Percentiles rank a stretch among this genome's conserved stretches.
Evolutionary conservation across 2,329 filamentous ascomycete genomes (phyloP).

Genomic region (Catunica adiposa): DNA sequence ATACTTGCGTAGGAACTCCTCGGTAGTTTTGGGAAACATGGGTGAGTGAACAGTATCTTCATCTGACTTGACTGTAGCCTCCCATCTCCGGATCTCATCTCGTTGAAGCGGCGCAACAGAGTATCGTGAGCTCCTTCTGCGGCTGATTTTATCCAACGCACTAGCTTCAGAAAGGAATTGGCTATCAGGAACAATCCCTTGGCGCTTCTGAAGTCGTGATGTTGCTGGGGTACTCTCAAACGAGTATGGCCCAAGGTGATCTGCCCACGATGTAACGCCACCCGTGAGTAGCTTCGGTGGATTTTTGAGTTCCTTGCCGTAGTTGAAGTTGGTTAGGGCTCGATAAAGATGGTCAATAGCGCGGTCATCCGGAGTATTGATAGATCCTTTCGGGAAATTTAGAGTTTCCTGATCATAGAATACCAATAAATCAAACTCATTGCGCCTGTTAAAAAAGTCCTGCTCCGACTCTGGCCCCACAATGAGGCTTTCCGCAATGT

Average conservation of each 20-base stretch:
- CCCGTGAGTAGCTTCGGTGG: conserved; percentile 65
- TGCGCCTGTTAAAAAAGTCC: conserved; percentile 50
- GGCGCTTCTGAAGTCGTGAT: conserved; percentile 19
- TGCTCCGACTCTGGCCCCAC: conserved; percentile 61
- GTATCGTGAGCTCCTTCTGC: conserved; percentile 28
- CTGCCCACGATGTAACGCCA: conserved; percentile 72
- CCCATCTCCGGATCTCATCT: conserved; percentile 68
- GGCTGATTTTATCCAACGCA: neutral
- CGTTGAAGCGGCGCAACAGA: conserved; percentile 53
- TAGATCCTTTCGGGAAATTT: conserved; percentile 25
- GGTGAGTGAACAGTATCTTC: conserved; percentile 32
- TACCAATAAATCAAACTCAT: conserved; percentile 72
- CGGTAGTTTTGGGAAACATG: conserved; percentile 50
- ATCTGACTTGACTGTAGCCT: conserved; percentile 57
- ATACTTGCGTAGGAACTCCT: conserved; percentile 71
- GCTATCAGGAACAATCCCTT: conserved; percentile 4
- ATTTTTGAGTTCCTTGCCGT: conserved; percentile 54
- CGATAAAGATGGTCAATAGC: conserved; percentile 44
- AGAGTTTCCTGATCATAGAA: conserved; percentile 66
- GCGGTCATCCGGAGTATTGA: conserved; percentile 5
- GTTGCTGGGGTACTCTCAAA: conserved; percentile 29
- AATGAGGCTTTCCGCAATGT: conserved; percentile 51
- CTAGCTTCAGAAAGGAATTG: neutral
- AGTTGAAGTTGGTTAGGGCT: conserved; percentile 71
- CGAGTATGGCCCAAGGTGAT: conserved; percentile 58